Evolutionary conservation across 2,329 filamentous ascomycete species (phyloP), one percentile per base, ranked within the genome.

Genomic region (Claviceps sp.): DNA sequence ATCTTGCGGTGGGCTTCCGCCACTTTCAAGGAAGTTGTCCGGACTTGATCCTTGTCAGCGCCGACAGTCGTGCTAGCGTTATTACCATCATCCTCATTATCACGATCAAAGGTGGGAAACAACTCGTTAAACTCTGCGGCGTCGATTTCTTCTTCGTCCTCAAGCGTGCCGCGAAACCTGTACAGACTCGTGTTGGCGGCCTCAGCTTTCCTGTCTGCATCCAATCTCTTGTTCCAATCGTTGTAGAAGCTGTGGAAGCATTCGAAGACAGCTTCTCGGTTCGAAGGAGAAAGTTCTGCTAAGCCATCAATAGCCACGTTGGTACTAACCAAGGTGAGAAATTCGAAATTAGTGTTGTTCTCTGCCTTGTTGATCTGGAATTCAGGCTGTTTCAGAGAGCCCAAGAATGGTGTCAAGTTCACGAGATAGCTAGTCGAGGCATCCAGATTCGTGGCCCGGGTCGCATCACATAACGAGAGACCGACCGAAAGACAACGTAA

Each of bases 401-500:
- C 76, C 4, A 83, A 61, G 60, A 84, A 81, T 2, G 81, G 80
- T 0, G 74, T 73, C 6, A 74, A 63, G 5, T 65, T 59, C 43
- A 75, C 66, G 20, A 82, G 64, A 29, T 64, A 58, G 17, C 59
- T 55, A 0, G 68, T 66, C 53, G 57, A 49, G 20, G 55, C 40
- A 8, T 76, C 63, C 29, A 55, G 67, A 64, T 45, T 71, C 59
- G 57, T 79, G 68, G 58, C 77, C 57, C 61, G 71, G 7, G 60
- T 56, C 2, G 64, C 60, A 60, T 70, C 69, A 50, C 74, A 77
- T 39, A 94, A 67, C 1, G 79, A 83, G 36, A 94, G 67, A 2
- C 88, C 90, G 54, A 95, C 71, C 57, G 85, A 80, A 9, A 97
- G 71, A 58, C 87, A 87, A 53, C 85, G 81, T 44, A 97, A 72